phyloP scores from a whole-genome alignment of 257 asterid genomes.

The Plantago ovata region DNA sequence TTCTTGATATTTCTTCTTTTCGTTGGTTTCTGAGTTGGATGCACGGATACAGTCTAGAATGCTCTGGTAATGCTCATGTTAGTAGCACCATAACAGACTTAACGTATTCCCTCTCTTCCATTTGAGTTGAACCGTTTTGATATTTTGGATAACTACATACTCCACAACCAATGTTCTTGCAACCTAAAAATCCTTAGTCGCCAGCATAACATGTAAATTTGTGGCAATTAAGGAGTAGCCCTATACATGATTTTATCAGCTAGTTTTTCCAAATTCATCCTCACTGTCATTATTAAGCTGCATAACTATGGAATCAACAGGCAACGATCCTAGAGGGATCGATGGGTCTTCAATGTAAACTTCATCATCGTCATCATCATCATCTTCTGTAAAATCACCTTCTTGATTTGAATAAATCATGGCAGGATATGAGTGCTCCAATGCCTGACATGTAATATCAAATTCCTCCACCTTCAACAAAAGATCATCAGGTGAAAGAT shows the following conservation, averaged over 20 bases:
- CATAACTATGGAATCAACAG: conserved; percentile 56
- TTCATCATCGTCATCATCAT: conserved; percentile 25
- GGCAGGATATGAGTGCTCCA: conserved; percentile 76
- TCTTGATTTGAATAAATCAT: conserved; percentile 29
- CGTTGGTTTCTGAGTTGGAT: too few relatives aligned
- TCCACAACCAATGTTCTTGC: too few relatives aligned
- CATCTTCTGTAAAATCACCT: conserved; percentile 27
- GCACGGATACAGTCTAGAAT: too few relatives aligned
- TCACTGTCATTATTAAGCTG: conserved; percentile 40
- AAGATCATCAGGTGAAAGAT: conserved; percentile 71
- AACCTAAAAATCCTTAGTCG: too few relatives aligned
- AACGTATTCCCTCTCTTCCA: too few relatives aligned
- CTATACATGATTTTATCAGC: neutral
- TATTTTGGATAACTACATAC: too few relatives aligned
- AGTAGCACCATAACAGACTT: too few relatives aligned
- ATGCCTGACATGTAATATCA: conserved; percentile 52
- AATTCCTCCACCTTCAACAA: conserved; percentile 75
- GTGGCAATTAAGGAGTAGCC: too few relatives aligned
- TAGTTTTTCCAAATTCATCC: conserved; percentile 14
- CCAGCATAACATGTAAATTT: too few relatives aligned
- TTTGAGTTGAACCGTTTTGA: too few relatives aligned
- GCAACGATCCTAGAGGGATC: conserved; percentile 67
- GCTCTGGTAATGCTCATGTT: too few relatives aligned
- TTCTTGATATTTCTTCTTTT: too few relatives aligned
- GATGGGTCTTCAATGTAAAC: conserved; percentile 30